Evolutionary conservation across 305 asterid genomes (phyloP), one percentile per base, ranked within the genome.

Genomic region (Fraxinus nigra): DNA sequence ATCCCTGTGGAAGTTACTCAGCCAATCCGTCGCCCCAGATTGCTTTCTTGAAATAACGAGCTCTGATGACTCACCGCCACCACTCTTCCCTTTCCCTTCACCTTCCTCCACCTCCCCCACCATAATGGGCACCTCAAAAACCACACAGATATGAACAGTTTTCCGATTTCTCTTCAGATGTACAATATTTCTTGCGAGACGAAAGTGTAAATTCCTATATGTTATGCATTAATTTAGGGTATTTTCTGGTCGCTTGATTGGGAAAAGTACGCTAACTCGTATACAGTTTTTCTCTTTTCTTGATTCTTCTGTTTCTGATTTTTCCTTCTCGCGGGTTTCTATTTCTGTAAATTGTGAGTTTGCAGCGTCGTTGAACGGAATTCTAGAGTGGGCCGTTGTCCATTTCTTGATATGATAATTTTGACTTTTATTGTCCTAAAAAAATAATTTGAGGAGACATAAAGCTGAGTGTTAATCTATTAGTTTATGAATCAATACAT

Each of bases 1-100:
- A 90, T 96, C 99, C 79, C 95, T 85, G 61, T 92, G 92, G 89
- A 96, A 94, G 77, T 75, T 92, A 63, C 88, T 51, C 63, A 51
- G 22, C 63, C 24, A 16, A n/a, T 51, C 9, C 63, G 63, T 16
- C 63, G 63, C 24, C 63, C 63, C 24, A 5, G 63, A 51, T 51
- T 51, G 63, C 22, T 51, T 85, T 48, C 83, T 84, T 8, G 83
- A 76, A 26, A 74, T 28, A 54, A 75, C 26, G 7, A 16, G 48
- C 59, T 33, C 79, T 35, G 80, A 84, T 14, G 76, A 70, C 1
- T 16, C 9, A 46, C 54, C 61, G 22, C 83, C 83, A 24, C 85
- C 86, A 61, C 81, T 65, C 81, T 85, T 79, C 78, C 77, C 91
- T 40, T 84, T 85, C 40, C 85, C 81, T 54, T 87, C 88, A 5